Percentiles rank a stretch among this genome's conserved stretches.
These are phyloP conservation scores for Phytopythium cucurbitacearum DNA, from an alignment of 352 stramenopile species.

Conservation along the genomic window DNA sequence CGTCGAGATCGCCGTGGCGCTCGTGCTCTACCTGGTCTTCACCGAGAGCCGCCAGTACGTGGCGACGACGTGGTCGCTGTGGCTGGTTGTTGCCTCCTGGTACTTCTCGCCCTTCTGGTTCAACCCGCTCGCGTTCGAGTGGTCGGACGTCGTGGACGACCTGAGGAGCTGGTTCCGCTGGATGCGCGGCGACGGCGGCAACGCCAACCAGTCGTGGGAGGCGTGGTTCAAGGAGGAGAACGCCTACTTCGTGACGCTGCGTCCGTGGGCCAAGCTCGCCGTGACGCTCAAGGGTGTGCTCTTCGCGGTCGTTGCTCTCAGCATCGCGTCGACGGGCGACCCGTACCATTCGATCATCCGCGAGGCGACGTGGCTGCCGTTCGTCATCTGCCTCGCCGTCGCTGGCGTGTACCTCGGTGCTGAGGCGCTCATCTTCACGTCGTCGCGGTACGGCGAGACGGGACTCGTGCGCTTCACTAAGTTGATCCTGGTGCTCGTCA, in stretches of 20 bases:
- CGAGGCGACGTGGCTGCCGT: conserved; percentile 48
- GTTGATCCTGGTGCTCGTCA: conserved; percentile 68
- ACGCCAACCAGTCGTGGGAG: conserved; percentile 92
- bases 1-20: conserved; percentile 86
- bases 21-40: conserved; percentile 94
- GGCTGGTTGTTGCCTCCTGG: conserved; percentile 86
- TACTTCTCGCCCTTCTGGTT: conserved; percentile 98
- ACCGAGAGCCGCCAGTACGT: conserved; percentile 95
- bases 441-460: conserved; percentile 48
- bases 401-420: conserved; percentile 61
- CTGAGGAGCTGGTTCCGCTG: conserved; percentile 90
- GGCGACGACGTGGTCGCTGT: conserved; percentile 97
- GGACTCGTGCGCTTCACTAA: conserved; percentile 70
- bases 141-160: conserved; percentile 91
- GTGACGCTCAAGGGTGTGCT: conserved; percentile 89
- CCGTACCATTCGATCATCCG: conserved; percentile 66
- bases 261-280: conserved; percentile 87
- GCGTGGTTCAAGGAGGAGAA: conserved; percentile 97
- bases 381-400: conserved; percentile 47
- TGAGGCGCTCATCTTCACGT: conserved; percentile 54
- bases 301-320: conserved; percentile 83
- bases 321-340: conserved; percentile 75
- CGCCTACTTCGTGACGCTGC: conserved; percentile 89
- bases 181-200: conserved; percentile 92
- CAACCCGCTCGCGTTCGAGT: conserved; percentile 97